phyloP scores from a whole-genome alignment of 495 filamentous ascomycete genomes.

The Hamigera avellanea region DNA sequence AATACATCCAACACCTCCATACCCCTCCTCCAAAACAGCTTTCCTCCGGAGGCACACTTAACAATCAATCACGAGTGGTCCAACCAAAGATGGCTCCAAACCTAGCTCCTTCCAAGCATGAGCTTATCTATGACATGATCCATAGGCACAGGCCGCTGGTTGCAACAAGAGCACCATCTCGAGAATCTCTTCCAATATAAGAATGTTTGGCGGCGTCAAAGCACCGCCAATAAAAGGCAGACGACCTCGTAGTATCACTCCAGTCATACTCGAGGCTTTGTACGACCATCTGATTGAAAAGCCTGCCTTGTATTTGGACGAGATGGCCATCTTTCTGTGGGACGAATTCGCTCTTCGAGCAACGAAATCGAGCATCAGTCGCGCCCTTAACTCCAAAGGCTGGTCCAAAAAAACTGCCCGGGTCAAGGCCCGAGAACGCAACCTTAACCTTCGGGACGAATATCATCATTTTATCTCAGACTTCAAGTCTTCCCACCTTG shows the following conservation, averaged over 20 bases:
- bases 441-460: constrained; percentile 18
- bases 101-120: constrained; percentile 7
- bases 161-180: constrained; percentile 13
- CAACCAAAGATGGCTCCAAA: constrained; percentile 9
- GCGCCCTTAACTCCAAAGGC: constrained; percentile 5
- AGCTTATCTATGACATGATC: constrained; percentile 11
- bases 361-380: constrained; percentile 1
- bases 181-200: constrained; percentile 18
- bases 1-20: no score
- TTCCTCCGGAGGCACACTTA: no score
- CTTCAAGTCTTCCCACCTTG: constrained; percentile 14
- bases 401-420: constrained; percentile 3
- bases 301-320: constrained; percentile 12
- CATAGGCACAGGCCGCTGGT: constrained; percentile 7
- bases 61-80: no score
- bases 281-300: constrained; percentile 13
- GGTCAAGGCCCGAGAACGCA: constrained; percentile 3
- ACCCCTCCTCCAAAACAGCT: no score
- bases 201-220: constrained; percentile 15
- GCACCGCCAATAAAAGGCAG: constrained; percentile 13
- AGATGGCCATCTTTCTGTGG: constrained; percentile 15
- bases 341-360: constrained; percentile 2
- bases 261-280: constrained; percentile 15
- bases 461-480: constrained; percentile 19
- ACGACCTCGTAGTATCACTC: constrained; percentile 11